phyloP scores from a whole-genome alignment of 306 rosid species.

The Cucurbita pepo region DNA sequence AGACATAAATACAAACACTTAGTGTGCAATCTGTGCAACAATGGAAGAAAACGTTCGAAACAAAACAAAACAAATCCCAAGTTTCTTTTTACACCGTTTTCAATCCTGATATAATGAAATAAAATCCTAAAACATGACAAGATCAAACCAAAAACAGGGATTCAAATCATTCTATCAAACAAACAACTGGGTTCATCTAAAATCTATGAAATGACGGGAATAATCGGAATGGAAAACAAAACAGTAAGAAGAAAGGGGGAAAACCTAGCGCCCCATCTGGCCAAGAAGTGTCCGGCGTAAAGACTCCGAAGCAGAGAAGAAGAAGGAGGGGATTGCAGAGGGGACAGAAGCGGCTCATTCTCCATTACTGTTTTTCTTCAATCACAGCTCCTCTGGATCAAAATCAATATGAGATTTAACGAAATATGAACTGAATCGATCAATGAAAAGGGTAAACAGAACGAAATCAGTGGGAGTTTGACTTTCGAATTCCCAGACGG shows the following conservation, averaged over 20 bases:
- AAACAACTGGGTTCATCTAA: not conserved
- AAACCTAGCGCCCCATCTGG: slow-evolving; percentile 85
- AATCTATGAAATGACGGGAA: not conserved
- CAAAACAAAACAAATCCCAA: not conserved
- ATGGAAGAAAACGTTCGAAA: not conserved
- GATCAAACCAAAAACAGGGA: not conserved
- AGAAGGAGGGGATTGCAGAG: slow-evolving; percentile 1
- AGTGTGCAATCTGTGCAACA: not conserved
- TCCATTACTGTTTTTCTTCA: slow-evolving; percentile 6
- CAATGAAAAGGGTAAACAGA: not conserved
- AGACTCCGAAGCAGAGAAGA: slow-evolving; percentile 30
- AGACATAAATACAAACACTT: not conserved
- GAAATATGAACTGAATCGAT: not conserved
- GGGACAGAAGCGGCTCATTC: slow-evolving; percentile 16
- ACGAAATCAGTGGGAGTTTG: not conserved
- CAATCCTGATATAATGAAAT: no score
- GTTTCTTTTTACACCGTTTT: no score
- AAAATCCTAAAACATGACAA: no score
- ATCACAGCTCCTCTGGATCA: not conserved
- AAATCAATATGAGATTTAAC: not conserved
- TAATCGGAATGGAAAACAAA: not conserved
- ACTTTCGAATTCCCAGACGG: not conserved
- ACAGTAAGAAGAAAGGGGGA: not conserved
- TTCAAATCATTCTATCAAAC: not conserved
- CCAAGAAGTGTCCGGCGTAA: slow-evolving; percentile 50